Evolutionary conservation across 176 grass and related monocot species (phyloP).

Genomic region (Olyra latifolia): DNA sequence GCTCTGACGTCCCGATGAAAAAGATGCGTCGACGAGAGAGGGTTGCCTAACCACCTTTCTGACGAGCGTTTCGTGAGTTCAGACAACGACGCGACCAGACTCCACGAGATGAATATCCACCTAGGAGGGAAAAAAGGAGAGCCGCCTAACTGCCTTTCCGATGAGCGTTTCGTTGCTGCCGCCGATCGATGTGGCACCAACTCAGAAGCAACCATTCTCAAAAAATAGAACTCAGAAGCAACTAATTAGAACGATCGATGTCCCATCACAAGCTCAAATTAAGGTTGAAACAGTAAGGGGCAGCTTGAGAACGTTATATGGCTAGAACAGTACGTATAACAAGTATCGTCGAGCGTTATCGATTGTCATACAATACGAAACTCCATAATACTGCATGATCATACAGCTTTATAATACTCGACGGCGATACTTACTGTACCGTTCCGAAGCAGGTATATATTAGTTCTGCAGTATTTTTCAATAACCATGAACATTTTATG

Average conservation of each 20-base stretch:
- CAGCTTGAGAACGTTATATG: no score
- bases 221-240: constrained; percentile 7
- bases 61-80: background rate
- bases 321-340: no score
- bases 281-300: no score
- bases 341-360: no score
- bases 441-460: no score
- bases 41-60: constrained; percentile 7
- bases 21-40: background rate
- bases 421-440: no score
- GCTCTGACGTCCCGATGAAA: background rate
- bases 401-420: no score
- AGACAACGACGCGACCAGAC: constrained; percentile 2
- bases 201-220: background rate
- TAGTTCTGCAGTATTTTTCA: no score
- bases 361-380: no score
- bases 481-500: no score
- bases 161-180: background rate
- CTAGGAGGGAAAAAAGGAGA: background rate
- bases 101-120: background rate
- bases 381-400: no score
- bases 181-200: constrained; percentile 7
- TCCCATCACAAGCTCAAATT: constrained; percentile 4
- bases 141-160: background rate
- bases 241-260: background rate